Base-by-base conservation (phyloP, 371 early-diverging fungal species). In the Circinella umbellata region DNA sequence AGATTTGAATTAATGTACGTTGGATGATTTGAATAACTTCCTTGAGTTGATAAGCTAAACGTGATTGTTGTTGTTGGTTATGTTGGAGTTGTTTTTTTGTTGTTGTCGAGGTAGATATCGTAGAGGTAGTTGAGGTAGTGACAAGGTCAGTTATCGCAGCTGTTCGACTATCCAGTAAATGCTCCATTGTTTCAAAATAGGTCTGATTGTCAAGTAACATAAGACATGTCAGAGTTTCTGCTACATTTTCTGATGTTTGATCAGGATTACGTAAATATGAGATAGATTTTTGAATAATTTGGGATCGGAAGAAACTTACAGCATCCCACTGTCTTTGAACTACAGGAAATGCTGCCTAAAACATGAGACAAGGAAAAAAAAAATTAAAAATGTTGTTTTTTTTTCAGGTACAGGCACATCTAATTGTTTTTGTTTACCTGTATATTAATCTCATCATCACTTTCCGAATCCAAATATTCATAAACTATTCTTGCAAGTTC, bases 261-360 rank as follows among this genome's bases (percentile, higher is more conserved):
- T 84, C 79, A 17, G 81, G 67, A 14, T 73, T 68, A 54, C 83
- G 78, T 37, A 94, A 73, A 70, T 88, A 81, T 2, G 68, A 66
- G 0, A 75, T 78, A 9, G 91, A 82, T 73, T 88, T 84, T 68
- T 91, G 88, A 14, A 92, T 73, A 51, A 95, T 94, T 69, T 93
- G 93, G 0, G 87, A 67, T 27, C 84, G 86, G 72, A 94, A 92
- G 64, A 88, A 88, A 53, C 89, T 88, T 27, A 94, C 88, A 1
- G 94, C 91, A 73, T 94, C 92, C 95, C 95, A 95, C 75, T 94
- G 95, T 13, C 93, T 82, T 68, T 91, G 91, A 20, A 94, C 89
- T 1, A 95, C 91, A 0, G 94, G 94, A 69, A 94, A 95, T 8
- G 89, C 89, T 18, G 76, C 74, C 88, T 93, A 73, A 47, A 3